These are phyloP conservation scores for Jasminum sambac DNA, from an alignment of 257 asterid genomes.

Conservation along the genomic window DNA sequence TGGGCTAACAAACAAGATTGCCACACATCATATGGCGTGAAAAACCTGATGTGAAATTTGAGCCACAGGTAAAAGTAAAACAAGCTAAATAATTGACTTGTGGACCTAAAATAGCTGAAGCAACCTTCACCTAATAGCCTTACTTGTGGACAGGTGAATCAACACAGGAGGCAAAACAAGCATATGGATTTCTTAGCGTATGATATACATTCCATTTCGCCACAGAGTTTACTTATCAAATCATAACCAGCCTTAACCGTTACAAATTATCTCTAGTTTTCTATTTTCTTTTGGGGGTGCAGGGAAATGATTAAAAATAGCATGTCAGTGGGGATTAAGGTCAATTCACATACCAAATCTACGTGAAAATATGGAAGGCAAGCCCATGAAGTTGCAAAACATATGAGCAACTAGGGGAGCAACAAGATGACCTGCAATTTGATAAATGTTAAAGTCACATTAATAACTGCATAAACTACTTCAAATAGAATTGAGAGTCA, in stretches of 20 bases:
- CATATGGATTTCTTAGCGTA: not conserved
- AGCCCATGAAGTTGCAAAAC: slow-evolving; percentile 86
- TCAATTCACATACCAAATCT: slow-evolving; percentile 50
- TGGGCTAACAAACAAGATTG: not conserved
- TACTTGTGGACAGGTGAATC: not conserved
- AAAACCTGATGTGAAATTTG: not conserved
- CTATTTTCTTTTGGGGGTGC: not conserved
- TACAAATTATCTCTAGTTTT: not conserved
- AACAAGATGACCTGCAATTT: slow-evolving; percentile 63
- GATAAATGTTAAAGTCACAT: slow-evolving; percentile 2
- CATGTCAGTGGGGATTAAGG: slow-evolving; percentile 3
- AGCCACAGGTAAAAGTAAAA: not conserved
- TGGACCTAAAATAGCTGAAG: not conserved
- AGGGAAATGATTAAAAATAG: not conserved
- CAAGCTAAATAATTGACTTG: not conserved
- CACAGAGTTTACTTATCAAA: not conserved
- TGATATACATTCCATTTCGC: not conserved
- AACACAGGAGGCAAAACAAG: not conserved
- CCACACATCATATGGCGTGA: not conserved
- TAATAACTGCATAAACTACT: not conserved
- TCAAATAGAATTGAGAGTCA: slow-evolving; percentile 11
- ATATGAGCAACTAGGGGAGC: slow-evolving; percentile 90
- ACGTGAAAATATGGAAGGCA: slow-evolving; percentile 63
- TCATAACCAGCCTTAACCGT: not conserved
- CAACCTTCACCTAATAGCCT: not conserved